Conservation (phyloP, 1,139 yeast species). For the Hemisphaericaspora lyxosophila region DNA sequence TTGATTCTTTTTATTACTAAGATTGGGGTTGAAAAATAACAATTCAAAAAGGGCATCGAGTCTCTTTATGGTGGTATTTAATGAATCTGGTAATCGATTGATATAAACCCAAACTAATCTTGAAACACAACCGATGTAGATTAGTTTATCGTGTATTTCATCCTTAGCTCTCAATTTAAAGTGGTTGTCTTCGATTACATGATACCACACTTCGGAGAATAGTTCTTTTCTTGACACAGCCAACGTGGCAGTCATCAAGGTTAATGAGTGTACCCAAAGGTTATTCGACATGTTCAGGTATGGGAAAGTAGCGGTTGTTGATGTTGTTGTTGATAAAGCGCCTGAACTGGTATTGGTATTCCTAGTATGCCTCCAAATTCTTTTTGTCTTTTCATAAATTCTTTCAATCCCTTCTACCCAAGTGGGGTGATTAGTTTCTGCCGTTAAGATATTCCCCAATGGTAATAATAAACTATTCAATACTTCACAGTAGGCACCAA, state of each 20-base stretch:
- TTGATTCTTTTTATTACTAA: constrained; percentile 59
- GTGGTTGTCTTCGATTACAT: constrained; percentile 55
- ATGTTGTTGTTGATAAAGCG: not conserved
- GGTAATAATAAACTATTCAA: constrained; percentile 74
- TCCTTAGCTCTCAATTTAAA: constrained; percentile 39
- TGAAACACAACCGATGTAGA: constrained; percentile 64
- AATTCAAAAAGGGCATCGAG: constrained; percentile 52
- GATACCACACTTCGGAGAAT: constrained; percentile 75
- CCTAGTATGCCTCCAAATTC: constrained; percentile 30
- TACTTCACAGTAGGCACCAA: constrained; percentile 83
- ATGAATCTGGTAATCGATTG: constrained; percentile 81
- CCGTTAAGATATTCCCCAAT: constrained; percentile 80
- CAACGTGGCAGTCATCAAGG: constrained; percentile 68
- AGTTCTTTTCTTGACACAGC: constrained; percentile 80
- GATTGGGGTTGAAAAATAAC: constrained; percentile 46
- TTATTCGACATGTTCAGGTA: constrained; percentile 23
- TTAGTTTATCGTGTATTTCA: constrained; percentile 56
- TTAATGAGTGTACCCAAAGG: constrained; percentile 73
- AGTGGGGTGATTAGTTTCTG: constrained; percentile 93
- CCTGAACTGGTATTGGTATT: constrained; percentile 1
- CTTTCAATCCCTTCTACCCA: constrained; percentile 82
- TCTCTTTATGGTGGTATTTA: constrained; percentile 76
- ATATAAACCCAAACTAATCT: constrained; percentile 87
- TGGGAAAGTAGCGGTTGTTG: not conserved
- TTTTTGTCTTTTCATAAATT: constrained; percentile 53